Base-by-base conservation (phyloP, 2,329 filamentous ascomycete species). In the Acrodontium crateriforme region DNA sequence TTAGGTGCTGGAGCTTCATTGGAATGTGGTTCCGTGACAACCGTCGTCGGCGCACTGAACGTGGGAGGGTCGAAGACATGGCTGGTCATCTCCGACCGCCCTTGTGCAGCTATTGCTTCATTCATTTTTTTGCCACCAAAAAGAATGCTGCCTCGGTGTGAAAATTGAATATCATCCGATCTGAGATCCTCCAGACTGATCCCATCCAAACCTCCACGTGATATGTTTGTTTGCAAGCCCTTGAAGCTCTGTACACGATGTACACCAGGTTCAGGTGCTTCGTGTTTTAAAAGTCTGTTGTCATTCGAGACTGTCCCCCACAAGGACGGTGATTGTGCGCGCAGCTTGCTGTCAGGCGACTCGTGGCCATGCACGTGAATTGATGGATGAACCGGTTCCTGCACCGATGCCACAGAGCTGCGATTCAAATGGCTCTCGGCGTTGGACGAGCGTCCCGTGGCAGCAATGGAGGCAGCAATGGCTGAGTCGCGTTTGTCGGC, bases 91-190 rank as follows among this genome's bases (percentile, higher is more conserved):
- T n/a, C n/a, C n/a, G n/a, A n/a, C n/a, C n/a, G 35, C n/a, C 36
- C 44, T 32, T 42, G 36, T 15, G 37, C 34, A 3, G 36, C 32
- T 22, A 50, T 41, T 31, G 50, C 34, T 8, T 46, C 41, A 24
- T 41, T 41, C 31, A 62, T 60, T 41, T 60, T 63, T 47, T 63
- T 63, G 8, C 64, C 65, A 17, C 61, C 65, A 37, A 69, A 49
- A 36, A 74, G 49, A 49, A 74, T 59, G 50, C 69, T 74, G 28
- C 71, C 71, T 30, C 70, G 56, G 31, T 66, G 69, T 9, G 69
- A 72, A 40, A 75, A 75, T 24, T 64, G 60, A 36, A 76, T 51
- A 21, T 63, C 59, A 28, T 60, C 58, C 19, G 59, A 52, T n/a
- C 53, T 50, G 30, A 69, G 40, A 18, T 65, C 66, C n/a, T 60